Base-by-base conservation (phyloP, 2,329 filamentous ascomycete species). In the Fonsecaea erecta region DNA sequence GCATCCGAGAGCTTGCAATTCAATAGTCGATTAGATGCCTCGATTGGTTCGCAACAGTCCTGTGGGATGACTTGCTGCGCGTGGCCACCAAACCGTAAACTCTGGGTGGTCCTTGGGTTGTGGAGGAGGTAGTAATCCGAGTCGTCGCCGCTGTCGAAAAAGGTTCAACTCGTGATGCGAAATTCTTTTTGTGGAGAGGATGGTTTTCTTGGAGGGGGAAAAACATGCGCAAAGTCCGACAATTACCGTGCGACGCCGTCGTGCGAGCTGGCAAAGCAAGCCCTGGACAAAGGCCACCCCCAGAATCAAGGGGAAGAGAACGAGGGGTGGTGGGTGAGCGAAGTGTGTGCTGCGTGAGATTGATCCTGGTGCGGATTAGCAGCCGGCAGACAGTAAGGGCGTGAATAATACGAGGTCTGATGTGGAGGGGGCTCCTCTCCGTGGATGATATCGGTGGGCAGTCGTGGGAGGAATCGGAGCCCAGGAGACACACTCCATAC, bases 31-130 rank as follows among this genome's bases (percentile, higher is more conserved):
- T 52, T 62, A 12, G 43, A 51, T 14, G 14, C 59, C 62, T 67
- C 52, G 64, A 69, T 67, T 69, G 67, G 67, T 60, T 63, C 62
- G 64, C 62, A 65, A 59, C 37, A 53, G 57, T 52, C 51, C 48
- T 60, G 18, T 37, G 26, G 26, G 55, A 63, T 66, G 64, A 60
- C 64, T 57, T 52, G 40, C 51, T 51, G 37, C 60, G 32, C 60
- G 60, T 60, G 61, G 60, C 54, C 18, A 62, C 52, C 52, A 48
- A 62, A 40, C 30, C 28, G 52, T 51, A 62, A 56, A 32, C 9
- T 21, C 43, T 26, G 57, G 43, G 37, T 59, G 28, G 56, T 11
- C 57, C 21, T 52, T 40, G 53, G 24, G 24, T 46, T 52, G 57
- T 52, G 16, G 43, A 26, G 51, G 55, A 24, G 24, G 51, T 24